These are phyloP conservation scores for Diospyros kaki DNA, from an alignment of 148 eudicot species.

Conservation along the genomic window DNA sequence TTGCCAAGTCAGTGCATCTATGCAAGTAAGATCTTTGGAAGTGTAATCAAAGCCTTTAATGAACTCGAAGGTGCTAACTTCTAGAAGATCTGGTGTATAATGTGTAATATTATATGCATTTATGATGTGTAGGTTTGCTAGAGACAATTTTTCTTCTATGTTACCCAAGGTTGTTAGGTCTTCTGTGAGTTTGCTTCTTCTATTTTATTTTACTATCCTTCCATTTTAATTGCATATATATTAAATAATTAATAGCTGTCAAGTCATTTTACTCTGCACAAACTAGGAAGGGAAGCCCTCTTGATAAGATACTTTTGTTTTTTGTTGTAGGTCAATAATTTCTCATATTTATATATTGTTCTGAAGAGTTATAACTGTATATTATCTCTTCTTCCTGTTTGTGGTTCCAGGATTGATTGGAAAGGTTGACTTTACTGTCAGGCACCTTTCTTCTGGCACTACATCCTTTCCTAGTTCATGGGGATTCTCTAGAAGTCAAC, in stretches of 20 bases:
- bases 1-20: background rate
- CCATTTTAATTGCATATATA: background rate
- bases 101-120: background rate
- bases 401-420: constrained; percentile 63
- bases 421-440: constrained; percentile 94
- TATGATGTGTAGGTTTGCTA: background rate
- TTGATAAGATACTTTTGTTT: background rate
- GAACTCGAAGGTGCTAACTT: background rate
- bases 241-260: background rate
- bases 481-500: constrained; percentile 55
- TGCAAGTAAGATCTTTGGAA: no score
- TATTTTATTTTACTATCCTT: background rate
- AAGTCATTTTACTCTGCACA: background rate
- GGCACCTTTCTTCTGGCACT: constrained; percentile 79
- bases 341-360: background rate
- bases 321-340: constrained; percentile 2
- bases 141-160: background rate
- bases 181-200: background rate
- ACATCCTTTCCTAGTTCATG: constrained; percentile 57
- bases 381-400: background rate
- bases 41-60: background rate
- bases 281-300: background rate
- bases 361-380: background rate
- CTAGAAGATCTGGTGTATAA: background rate
- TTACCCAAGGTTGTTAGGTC: background rate